Evolutionary conservation across 1,284 basidiomycete species (phyloP).

Genomic region (Boletellus dicymbophilus): DNA sequence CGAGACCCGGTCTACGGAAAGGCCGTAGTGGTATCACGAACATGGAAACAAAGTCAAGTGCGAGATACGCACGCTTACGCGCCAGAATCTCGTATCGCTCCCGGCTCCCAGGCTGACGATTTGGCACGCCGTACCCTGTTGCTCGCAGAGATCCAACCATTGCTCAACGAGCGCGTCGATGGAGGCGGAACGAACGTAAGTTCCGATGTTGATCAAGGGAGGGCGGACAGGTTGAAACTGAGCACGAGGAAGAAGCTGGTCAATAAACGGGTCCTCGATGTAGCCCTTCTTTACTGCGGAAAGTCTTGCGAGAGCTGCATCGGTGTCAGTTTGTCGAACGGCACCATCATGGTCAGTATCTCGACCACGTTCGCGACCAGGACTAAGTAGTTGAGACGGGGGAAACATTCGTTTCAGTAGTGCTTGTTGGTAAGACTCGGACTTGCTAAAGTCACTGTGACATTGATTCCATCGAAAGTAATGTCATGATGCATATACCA

Average conservation of each 20-base stretch:
- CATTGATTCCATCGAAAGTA: too few relatives aligned
- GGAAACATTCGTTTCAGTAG: slow-evolving; percentile 14
- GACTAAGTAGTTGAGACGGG: slow-evolving; percentile 12
- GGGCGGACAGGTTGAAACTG: slow-evolving; percentile 66
- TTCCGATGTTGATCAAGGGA: slow-evolving; percentile 95
- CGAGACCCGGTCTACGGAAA: slow-evolving; percentile 48
- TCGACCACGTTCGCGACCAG: slow-evolving; percentile 18
- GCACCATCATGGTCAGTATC: slow-evolving; percentile 53
- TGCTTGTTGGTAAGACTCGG: too few relatives aligned
- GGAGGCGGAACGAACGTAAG: slow-evolving; percentile 80
- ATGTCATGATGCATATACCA: too few relatives aligned
- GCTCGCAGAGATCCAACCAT: slow-evolving; percentile 54
- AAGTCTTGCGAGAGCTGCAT: slow-evolving; percentile 75
- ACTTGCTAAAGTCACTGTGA: too few relatives aligned
- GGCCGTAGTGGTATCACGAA: slow-evolving; percentile 22
- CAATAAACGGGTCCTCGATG: slow-evolving; percentile 71
- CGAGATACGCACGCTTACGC: slow-evolving; percentile 68
- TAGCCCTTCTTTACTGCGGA: slow-evolving; percentile 82
- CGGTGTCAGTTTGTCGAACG: slow-evolving; percentile 71
- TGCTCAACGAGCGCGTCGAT: slow-evolving; percentile 79
- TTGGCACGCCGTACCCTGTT: slow-evolving; percentile 21
- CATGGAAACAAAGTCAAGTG: background rate
- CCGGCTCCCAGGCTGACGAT: slow-evolving; percentile 30
- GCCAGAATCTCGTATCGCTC: slow-evolving; percentile 70
- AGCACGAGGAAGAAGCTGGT: slow-evolving; percentile 62